A percentile compares a stretch with the other conserved stretches of the same genome.
These are phyloP conservation scores for Hypomontagnella submonticulosa DNA, from an alignment of 495 filamentous ascomycete genomes.

Conservation along the genomic window DNA sequence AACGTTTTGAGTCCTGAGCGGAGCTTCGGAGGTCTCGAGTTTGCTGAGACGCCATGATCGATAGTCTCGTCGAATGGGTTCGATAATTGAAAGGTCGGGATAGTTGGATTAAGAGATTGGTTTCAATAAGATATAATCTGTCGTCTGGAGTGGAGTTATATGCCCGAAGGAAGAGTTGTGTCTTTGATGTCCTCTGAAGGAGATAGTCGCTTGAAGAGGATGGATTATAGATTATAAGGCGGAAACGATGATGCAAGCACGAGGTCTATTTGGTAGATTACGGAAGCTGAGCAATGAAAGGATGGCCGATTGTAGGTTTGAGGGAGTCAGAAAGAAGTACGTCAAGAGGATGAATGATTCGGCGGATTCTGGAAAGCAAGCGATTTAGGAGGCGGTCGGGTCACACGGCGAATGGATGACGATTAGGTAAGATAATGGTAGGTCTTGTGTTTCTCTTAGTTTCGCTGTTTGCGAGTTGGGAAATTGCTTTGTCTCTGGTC, in stretches of 20 bases:
- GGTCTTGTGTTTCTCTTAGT: slow-evolving; percentile 37
- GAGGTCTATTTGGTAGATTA: slow-evolving; percentile 11
- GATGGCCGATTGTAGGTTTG: slow-evolving; percentile 15
- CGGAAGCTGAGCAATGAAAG: slow-evolving; percentile 11
- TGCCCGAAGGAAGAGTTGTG: background rate
- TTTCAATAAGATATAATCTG: slow-evolving; percentile 1
- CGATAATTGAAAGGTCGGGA: background rate
- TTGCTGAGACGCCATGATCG: slow-evolving; percentile 48
- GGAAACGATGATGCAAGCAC: slow-evolving; percentile 17
- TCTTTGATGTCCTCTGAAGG: background rate
- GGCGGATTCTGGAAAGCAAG: slow-evolving; percentile 37
- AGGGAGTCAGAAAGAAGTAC: slow-evolving; percentile 8
- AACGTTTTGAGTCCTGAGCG: slow-evolving; percentile 55
- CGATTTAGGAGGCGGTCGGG: slow-evolving; percentile 31
- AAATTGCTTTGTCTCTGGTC: slow-evolving; percentile 40
- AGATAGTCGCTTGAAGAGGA: slow-evolving; percentile 6
- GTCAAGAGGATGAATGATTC: slow-evolving; percentile 24
- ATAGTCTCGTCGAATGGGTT: slow-evolving; percentile 3
- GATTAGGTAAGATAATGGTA: slow-evolving; percentile 44
- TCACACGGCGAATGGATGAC: slow-evolving; percentile 36
- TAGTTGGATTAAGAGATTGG: slow-evolving; percentile 7
- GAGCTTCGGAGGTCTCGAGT: slow-evolving; percentile 56
- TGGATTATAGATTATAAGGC: slow-evolving; percentile 22
- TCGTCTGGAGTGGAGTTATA: slow-evolving; percentile 12
- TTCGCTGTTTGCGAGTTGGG: slow-evolving; percentile 40